These are phyloP conservation scores for Blastomyces parvus DNA, from an alignment of 2,329 filamentous ascomycete species.

Conservation along the genomic window DNA sequence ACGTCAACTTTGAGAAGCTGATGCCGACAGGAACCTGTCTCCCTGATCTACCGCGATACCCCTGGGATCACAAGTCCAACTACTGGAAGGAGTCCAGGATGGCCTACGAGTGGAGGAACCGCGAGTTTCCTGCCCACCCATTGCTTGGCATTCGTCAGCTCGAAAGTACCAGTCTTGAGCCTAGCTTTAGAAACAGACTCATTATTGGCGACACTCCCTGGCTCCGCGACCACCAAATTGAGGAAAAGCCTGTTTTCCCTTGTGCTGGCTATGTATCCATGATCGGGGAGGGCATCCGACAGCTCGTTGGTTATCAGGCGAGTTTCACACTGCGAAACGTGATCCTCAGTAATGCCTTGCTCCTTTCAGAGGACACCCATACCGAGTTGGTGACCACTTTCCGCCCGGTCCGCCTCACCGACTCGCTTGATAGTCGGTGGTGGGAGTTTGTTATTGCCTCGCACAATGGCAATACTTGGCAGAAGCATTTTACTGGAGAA, in stretches of 20 bases:
- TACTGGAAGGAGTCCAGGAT: constrained; percentile 18
- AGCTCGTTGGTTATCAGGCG: too few species aligned
- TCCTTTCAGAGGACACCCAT: too few species aligned
- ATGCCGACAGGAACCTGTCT: background rate
- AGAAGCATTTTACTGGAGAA: too few species aligned
- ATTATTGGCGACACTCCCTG: constrained; percentile 22
- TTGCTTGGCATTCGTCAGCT: constrained; percentile 15
- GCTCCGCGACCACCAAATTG: constrained; percentile 26
- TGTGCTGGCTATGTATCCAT: constrained; percentile 17
- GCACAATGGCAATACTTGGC: too few species aligned
- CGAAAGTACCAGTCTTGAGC: constrained; percentile 15
- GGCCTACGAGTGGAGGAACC: constrained; percentile 11
- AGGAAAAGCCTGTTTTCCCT: constrained; percentile 25
- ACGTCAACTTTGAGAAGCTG: constrained; percentile 3
- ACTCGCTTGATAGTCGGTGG: too few species aligned
- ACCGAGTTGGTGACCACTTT: too few species aligned
- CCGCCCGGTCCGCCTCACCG: too few species aligned
- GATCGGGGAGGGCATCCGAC: too few species aligned
- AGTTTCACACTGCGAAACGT: too few species aligned
- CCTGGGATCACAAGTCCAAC: constrained; percentile 13
- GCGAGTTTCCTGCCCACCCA: constrained; percentile 12
- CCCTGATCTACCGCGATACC: constrained; percentile 15
- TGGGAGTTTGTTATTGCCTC: too few species aligned
- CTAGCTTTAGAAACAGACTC: constrained; percentile 24
- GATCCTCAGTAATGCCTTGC: too few species aligned